phyloP scores from a whole-genome alignment of 495 filamentous ascomycete species.

The Penicillium longicatenatum region DNA sequence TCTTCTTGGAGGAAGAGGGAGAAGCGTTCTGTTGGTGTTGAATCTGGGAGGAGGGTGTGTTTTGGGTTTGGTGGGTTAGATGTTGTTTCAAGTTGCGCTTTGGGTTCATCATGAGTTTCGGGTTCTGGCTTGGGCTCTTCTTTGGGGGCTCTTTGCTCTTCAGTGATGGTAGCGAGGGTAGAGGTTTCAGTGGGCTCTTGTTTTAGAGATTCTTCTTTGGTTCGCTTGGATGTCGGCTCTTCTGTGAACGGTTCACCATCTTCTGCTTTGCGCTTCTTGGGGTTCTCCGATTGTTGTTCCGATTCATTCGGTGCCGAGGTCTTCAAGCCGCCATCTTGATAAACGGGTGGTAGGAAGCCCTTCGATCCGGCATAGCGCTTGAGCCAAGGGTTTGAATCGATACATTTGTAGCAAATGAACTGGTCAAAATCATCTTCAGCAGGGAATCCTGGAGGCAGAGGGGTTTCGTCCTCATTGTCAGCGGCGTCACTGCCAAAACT shows the following conservation, averaged over 20 bases:
- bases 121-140: neutral
- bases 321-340: slow-evolving; percentile 34
- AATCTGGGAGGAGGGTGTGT: slow-evolving; percentile 47
- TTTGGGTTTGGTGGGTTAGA: slow-evolving; percentile 38
- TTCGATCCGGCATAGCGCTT: slow-evolving; percentile 81
- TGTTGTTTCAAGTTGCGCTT: slow-evolving; percentile 3
- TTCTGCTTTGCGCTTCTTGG: slow-evolving; percentile 79
- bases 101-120: neutral
- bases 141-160: slow-evolving; percentile 19
- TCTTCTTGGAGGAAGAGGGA: slow-evolving; percentile 76
- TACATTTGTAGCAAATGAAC: slow-evolving; percentile 93
- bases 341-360: slow-evolving; percentile 79
- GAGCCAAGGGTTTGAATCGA: slow-evolving; percentile 88
- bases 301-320: slow-evolving; percentile 14
- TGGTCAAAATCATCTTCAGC: slow-evolving; percentile 83
- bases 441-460: slow-evolving; percentile 82
- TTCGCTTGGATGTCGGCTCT: slow-evolving; percentile 58
- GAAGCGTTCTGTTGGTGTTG: slow-evolving; percentile 54
- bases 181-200: slow-evolving; percentile 7
- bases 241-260: slow-evolving; percentile 46
- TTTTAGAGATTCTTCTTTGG: slow-evolving; percentile 43
- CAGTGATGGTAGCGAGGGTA: slow-evolving; percentile 23
- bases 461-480: slow-evolving; percentile 52
- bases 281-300: slow-evolving; percentile 18
- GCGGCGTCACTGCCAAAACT: slow-evolving; percentile 36